Evolutionary conservation across 805 yeast genomes (phyloP), one percentile per base, ranked within the genome.

Genomic region (Metschnikowia shivogae): DNA sequence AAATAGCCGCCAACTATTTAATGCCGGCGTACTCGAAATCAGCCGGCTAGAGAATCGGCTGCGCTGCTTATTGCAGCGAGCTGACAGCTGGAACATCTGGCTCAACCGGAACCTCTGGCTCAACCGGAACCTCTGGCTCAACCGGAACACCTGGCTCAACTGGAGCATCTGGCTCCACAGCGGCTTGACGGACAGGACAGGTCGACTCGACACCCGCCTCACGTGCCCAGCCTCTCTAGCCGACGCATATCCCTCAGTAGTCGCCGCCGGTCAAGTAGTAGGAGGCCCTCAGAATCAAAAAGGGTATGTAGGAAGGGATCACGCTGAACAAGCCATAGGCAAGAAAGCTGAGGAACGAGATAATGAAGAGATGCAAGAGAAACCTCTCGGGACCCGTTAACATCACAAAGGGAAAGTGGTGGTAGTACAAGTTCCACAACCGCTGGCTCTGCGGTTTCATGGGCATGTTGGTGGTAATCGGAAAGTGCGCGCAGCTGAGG

Each of bases 321-420:
- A 46, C 48, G 36, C 48, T 44, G 43, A 50, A 54, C 34, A 54
- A 40, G 17, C 56, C 58, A 34, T 50, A 54, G 2, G 44, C 56
- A 11, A 53, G 49, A 28, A 54, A 50, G 24, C 48, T 43, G 29
- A 54, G 40, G 42, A 53, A 52, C 26, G 55, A 39, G 32, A 50
- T 31, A 24, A 54, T 38, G 40, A 50, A 54, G 19, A 53, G 44
- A 39, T 54, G 56, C 41, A 54, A 46, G 34, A 53, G 42, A 62
- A 63, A 47, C 19, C 70, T 57, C 60, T 76, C 81, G 28, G 64
- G 60, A 37, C 58, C 62, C 20, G 81, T 76, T 63, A 76, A 65
- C 80, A 76, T 76, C 59, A 61, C 68, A 50, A 67, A 68, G 11
- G 81, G 81, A 47, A 76, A 67, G 50, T 67, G 67, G 60, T 65